Percentiles rank a stretch among this genome's conserved stretches.
These are phyloP conservation scores for Madurella mycetomatis DNA, from an alignment of 2,329 filamentous ascomycete genomes.

Conservation along the genomic window DNA sequence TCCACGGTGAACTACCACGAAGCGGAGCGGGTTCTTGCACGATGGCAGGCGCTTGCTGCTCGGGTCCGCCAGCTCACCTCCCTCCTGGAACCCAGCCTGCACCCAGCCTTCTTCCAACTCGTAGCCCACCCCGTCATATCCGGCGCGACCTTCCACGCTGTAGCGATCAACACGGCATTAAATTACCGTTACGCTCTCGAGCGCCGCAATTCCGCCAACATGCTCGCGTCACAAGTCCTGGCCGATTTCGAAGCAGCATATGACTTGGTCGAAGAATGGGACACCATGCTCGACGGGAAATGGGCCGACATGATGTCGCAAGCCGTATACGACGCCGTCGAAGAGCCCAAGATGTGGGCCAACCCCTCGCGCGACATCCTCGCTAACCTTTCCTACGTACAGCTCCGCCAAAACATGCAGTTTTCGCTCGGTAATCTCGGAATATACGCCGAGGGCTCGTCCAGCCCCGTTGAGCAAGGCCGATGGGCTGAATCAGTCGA, in stretches of 20 bases:
- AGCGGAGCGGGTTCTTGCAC: conserved; percentile 48
- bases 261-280: conserved; percentile 46
- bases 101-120: conserved; percentile 56
- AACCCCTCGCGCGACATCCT: conserved; percentile 53
- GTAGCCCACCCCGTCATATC: conserved; percentile 52
- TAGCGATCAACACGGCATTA: conserved; percentile 13
- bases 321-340: conserved; percentile 38
- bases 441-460: conserved; percentile 20
- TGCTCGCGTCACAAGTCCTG: conserved; percentile 41
- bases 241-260: conserved; percentile 48
- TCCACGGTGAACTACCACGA: conserved; percentile 57
- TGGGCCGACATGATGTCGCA: conserved; percentile 50
- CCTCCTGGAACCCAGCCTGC: conserved; percentile 38
- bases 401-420: conserved; percentile 38
- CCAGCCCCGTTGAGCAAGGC: conserved; percentile 25
- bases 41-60: conserved; percentile 46
- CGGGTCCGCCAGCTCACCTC: conserved; percentile 42
- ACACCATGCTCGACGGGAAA: conserved; percentile 48
- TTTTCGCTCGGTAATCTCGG: conserved; percentile 17
- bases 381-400: conserved; percentile 48
- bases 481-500: conserved; percentile 19
- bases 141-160: conserved; percentile 10
- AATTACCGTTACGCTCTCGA: conserved; percentile 54
- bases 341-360: conserved; percentile 51
- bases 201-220: conserved; percentile 53